Evolutionary conservation across 2,329 filamentous ascomycete genomes (phyloP).

Genomic region (Akanthomyces dipterigenus): DNA sequence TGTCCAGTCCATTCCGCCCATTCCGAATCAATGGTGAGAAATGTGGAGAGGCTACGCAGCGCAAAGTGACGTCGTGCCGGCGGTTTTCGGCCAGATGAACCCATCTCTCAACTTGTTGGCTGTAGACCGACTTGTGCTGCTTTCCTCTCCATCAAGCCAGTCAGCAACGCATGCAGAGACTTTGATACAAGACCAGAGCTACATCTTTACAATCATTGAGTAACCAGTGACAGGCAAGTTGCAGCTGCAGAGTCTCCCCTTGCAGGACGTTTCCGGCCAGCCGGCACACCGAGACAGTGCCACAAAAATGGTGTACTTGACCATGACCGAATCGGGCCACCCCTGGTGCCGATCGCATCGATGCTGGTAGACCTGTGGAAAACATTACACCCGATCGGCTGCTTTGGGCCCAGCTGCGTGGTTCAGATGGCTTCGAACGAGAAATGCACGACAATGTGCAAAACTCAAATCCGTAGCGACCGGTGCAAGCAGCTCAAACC

Average conservation of each 20-base stretch:
- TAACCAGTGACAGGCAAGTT: not conserved
- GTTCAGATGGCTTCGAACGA: not conserved
- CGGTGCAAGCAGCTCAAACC: not conserved
- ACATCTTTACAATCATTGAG: not conserved
- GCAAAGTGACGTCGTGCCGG: constrained; percentile 2
- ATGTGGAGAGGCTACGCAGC: not conserved
- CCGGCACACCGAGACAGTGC: not conserved
- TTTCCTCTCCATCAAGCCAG: not conserved
- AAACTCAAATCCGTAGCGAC: not conserved
- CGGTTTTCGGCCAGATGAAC: not conserved
- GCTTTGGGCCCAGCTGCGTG: not conserved
- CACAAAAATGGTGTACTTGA: not conserved
- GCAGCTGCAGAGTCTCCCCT: too few species aligned
- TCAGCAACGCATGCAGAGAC: too few species aligned
- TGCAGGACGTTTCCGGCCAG: not conserved
- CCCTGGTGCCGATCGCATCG: not conserved
- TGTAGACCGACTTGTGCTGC: not conserved
- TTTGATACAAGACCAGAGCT: not conserved
- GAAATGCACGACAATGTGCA: constrained; percentile 1
- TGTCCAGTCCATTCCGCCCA: not conserved
- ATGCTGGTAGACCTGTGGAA: not conserved
- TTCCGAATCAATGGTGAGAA: not conserved
- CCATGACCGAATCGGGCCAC: not conserved
- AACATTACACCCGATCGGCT: not conserved
- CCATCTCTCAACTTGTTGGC: not conserved